Evolutionary conservation across 208 protist species (phyloP), one percentile per base, ranked within the genome.

Genomic region (Trypanosoma congolense): DNA sequence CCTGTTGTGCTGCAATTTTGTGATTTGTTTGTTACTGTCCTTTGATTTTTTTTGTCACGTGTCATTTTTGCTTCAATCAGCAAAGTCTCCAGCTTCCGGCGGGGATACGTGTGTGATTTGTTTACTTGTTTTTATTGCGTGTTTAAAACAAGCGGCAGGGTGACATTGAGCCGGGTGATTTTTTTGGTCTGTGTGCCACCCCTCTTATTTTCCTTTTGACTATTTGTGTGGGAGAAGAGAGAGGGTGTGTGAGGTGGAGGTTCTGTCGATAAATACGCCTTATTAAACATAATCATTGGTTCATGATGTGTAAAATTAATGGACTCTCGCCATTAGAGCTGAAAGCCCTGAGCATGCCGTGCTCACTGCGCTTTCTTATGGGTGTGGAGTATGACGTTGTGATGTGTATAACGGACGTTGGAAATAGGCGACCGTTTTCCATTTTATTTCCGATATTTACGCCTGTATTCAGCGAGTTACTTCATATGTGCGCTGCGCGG

Each of bases 351-450:
- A 87, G 77, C 51, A 77, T 88, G 25, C 80, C 82, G 2, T 77
- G 68, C 1, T 80, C 81, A 4, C 49, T 93, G 18, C 73, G 75
- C 21, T 93, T 93, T 53, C 38, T 93, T 12, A 50, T 93, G 10
- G 75, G 75, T 48, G 80, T 88, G 31, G 86, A 93, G 60, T 84
- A 77, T 66, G 79, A 90, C 41, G 77, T 90, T 38, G 69, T 82
- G 12, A 40, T 90, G 21, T 87, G 80, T 38, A 65, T 86, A 10
- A 83, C 76, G 25, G 71, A 84, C 28, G 68, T 77, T 0, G 74
- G 71, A 12, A 75, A 64, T 14, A 56, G 64, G 12, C 61, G 56
- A 4, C 53, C 64, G 5, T 86, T 84, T 38, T 67, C 61, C 3
- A 70, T 93, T n/a, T 52, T 73, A 50, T 93, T 93, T 56, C 82